Evolutionary conservation across 768 basidiomycete genomes (phyloP).

Genomic region (Pleurotus eryngii): DNA sequence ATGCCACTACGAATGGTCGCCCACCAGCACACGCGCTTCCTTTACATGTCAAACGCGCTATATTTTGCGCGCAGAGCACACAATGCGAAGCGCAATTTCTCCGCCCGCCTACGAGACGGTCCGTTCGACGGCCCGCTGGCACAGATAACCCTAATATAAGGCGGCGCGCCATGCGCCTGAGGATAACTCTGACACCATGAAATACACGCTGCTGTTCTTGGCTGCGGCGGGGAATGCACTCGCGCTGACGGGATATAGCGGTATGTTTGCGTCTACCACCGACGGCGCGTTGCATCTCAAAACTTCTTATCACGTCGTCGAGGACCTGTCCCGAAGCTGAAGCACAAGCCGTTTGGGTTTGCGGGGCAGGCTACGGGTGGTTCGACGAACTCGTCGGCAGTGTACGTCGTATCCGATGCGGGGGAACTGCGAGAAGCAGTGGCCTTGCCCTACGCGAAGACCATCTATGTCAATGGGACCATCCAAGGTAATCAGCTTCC

Average conservation of each 20-base stretch:
- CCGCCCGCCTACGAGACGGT: not conserved
- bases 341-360: constrained; percentile 11
- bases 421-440: constrained; percentile 14
- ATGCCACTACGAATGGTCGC: too few species aligned
- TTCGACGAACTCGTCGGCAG: constrained; percentile 7
- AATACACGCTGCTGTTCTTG: not conserved
- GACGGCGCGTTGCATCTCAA: not conserved
- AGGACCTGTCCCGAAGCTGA: not conserved
- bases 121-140: not conserved
- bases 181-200: not conserved
- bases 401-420: constrained; percentile 13
- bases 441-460: constrained; percentile 11
- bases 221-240: not conserved
- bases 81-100: not conserved
- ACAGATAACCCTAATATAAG: not conserved
- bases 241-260: not conserved
- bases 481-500: constrained; percentile 15
- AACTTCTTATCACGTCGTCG: not conserved
- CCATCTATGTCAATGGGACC: constrained; percentile 16
- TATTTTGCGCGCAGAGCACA: too few species aligned
- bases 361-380: constrained; percentile 12
- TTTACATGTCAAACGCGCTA: too few species aligned
- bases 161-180: not conserved
- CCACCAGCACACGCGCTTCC: too few species aligned
- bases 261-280: not conserved